These are phyloP conservation scores for Dioszegia aurantiaca DNA, from an alignment of 768 basidiomycete species.

Conservation along the genomic window DNA sequence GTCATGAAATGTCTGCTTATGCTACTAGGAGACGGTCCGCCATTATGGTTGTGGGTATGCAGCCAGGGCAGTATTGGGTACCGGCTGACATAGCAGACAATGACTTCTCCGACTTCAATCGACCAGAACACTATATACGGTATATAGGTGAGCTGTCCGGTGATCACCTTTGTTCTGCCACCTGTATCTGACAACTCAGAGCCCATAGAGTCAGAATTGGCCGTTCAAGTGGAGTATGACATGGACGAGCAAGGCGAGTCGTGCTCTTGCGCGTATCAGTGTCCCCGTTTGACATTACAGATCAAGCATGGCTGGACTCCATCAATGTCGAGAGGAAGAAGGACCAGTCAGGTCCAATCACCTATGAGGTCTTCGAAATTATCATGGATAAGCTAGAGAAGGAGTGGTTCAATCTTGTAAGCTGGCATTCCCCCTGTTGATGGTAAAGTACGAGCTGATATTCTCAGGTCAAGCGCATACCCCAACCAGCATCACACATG, in stretches of 20 bases:
- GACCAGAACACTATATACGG: constrained; percentile 83
- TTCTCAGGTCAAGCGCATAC: constrained; percentile 81
- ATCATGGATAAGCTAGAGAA: constrained; percentile 98
- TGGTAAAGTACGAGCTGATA: not conserved
- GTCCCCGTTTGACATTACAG: constrained; percentile 53
- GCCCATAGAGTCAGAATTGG: constrained; percentile 86
- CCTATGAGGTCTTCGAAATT: constrained; percentile 87
- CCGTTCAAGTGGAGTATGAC: constrained; percentile 94
- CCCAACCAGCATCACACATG: constrained; percentile 78
- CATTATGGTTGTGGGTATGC: constrained; percentile 47
- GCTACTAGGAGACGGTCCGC: constrained; percentile 36
- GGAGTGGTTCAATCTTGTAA: constrained; percentile 94
- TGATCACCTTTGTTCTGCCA: not conserved
- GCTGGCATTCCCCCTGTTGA: constrained; percentile 14
- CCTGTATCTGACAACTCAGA: constrained; percentile 57
- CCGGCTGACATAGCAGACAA: constrained; percentile 29
- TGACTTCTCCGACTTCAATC: constrained; percentile 59
- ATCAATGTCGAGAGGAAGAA: constrained; percentile 73
- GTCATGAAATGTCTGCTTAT: not conserved
- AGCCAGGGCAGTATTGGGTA: too few relatives aligned
- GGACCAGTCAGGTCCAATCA: constrained; percentile 67
- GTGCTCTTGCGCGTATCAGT: not conserved
- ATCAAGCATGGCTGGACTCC: constrained; percentile 89
- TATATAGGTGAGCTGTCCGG: constrained; percentile 67
- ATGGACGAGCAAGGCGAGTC: constrained; percentile 94